Base-by-base conservation (phyloP, 768 basidiomycete species). In the Suillus bovinus region DNA sequence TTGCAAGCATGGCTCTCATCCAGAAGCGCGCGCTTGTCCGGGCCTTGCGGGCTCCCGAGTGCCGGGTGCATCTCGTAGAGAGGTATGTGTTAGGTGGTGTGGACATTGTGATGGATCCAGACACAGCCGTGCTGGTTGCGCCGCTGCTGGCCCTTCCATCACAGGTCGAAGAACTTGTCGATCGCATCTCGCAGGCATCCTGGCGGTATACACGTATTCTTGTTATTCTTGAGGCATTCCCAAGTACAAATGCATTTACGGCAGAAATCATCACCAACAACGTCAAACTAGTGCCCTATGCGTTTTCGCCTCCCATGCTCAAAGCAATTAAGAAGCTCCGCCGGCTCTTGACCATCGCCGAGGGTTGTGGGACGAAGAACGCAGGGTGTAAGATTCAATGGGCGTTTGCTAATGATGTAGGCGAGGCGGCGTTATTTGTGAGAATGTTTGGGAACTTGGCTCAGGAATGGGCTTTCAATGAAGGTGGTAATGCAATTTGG, bases 261-360 rank as follows among this genome's bases (percentile, higher is more conserved):
- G 65, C 34, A 50, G 55, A 29, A 20, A 62, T 61, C 24, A 60
- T 31, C 57, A 59, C 55, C n/a, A 58, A 64, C 57, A 63, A 53
- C 11, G n/a, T 36, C 6, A 63, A 63, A 58, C 54, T 52, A 5
- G 24, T 24, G 0, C 72, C 66, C 9, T 79, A 80, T 59, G 83
- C 86, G 0, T 91, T 87, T 68, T 84, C 88, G 0, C 84, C 85
- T 3, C 87, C 89, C 0, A 81, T 89, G 42, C 66, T 90, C 61
- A 91, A 88, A 65, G 86, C 89, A 0, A 76, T 93, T 67, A 86
- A 84, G 72, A 89, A 83, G 70, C 81, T 94, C 34, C 76, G 84
- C 61, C 77, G 91, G 59, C 84, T 86, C 64, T 58, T 93, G 27
- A 80, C 73, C 27, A 84, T 94, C 17, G 79, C 83, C 0, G 87